Percentiles rank a stretch among this genome's conserved stretches.
These are phyloP conservation scores for Quercus phellos DNA, from an alignment of 331 rosid genomes.

Conservation along the genomic window DNA sequence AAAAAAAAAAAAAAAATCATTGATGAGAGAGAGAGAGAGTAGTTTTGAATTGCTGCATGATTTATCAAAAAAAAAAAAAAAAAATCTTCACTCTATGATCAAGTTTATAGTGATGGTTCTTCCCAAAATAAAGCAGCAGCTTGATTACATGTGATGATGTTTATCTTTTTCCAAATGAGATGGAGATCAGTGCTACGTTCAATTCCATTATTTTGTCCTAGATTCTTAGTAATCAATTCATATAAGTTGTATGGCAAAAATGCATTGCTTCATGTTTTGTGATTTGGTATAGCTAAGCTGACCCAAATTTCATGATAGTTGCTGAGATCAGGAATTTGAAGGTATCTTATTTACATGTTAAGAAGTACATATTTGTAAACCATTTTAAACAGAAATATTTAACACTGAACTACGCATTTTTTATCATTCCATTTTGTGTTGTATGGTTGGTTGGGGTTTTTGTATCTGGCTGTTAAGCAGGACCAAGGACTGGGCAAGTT, in stretches of 20 bases:
- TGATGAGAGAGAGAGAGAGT: too few species aligned
- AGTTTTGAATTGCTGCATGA: too few species aligned
- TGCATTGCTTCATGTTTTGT: too few species aligned
- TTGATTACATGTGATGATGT: background rate
- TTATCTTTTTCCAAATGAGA: background rate
- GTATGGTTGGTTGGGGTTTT: background rate
- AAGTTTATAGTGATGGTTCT: too few species aligned
- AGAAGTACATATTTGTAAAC: background rate
- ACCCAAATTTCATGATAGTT: background rate
- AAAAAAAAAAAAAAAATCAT: too few species aligned
- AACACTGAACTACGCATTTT: background rate
- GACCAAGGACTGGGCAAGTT: too few species aligned
- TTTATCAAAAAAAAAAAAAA: too few species aligned
- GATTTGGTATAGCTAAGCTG: too few species aligned
- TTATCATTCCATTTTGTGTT: background rate
- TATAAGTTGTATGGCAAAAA: background rate
- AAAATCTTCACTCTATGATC: too few species aligned
- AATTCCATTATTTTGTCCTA: background rate
- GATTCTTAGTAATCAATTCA: background rate
- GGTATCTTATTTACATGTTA: background rate
- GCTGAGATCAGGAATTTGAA: background rate
- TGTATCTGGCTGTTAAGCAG: background rate
- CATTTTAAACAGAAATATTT: background rate
- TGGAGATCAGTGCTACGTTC: background rate
- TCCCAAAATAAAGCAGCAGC: too few species aligned